Conservation (phyloP, 1,139 yeast species). For the Blastobotrys capitulatus region DNA sequence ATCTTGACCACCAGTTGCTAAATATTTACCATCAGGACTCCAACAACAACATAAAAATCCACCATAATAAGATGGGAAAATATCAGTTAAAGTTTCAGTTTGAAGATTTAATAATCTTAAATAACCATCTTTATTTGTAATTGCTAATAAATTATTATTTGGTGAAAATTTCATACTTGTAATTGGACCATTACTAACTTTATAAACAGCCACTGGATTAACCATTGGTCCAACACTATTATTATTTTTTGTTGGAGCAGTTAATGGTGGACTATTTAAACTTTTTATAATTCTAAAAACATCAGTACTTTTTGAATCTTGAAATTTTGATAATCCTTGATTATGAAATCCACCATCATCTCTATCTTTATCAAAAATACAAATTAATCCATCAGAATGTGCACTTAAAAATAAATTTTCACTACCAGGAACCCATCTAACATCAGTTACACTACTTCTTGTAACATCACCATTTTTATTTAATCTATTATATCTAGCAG, state of each 20-base stretch:
- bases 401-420: constrained; percentile 37
- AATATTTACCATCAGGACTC: constrained; percentile 60
- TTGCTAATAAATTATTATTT: constrained; percentile 36
- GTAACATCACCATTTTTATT: constrained; percentile 43
- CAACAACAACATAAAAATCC: constrained; percentile 55
- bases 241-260: constrained; percentile 1
- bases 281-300: constrained; percentile 27
- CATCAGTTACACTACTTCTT: constrained; percentile 33
- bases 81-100: constrained; percentile 48
- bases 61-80: constrained; percentile 63
- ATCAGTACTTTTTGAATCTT: constrained; percentile 24
- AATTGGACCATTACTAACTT: constrained; percentile 54
- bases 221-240: constrained; percentile 3
- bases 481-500: constrained; percentile 44
- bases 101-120: constrained; percentile 52
- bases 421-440: constrained; percentile 40
- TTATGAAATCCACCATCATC: constrained; percentile 33
- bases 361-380: constrained; percentile 38
- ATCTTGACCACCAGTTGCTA: constrained; percentile 48
- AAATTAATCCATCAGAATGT: constrained; percentile 39
- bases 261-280: constrained; percentile 11
- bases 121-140: constrained; percentile 65
- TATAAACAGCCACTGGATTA: constrained; percentile 57
- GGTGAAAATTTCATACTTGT: constrained; percentile 49
- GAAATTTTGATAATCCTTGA: constrained; percentile 21